Conservation (phyloP, 148 eudicot species). For the Rhododendron kiyosumense region DNA sequence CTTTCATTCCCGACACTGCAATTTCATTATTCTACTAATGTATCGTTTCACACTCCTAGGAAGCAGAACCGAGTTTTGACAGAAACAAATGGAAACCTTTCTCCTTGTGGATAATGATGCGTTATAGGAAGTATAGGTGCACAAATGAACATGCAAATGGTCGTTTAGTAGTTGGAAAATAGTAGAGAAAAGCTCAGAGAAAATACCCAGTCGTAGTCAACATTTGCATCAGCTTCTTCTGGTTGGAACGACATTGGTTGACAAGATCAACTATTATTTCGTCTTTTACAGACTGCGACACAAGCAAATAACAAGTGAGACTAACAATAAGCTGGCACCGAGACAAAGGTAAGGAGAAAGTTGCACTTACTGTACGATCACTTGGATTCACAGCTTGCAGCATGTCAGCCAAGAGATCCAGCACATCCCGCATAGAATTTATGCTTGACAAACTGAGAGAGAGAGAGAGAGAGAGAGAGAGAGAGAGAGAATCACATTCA, state of each 20-base stretch:
- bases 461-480: neutral
- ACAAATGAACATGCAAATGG: neutral
- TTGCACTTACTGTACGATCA: conserved; percentile 56
- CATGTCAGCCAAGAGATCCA: conserved; percentile 79
- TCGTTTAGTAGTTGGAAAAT: neutral
- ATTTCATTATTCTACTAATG: neutral
- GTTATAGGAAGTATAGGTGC: neutral
- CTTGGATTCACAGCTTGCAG: conserved; percentile 76
- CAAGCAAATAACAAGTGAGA: neutral
- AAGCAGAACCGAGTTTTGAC: neutral
- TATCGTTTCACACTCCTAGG: neutral
- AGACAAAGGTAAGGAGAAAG: neutral
- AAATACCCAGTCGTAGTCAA: conserved; percentile 66
- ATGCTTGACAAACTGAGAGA: conserved; percentile 47
- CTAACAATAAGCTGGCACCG: neutral
- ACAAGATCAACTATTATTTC: conserved; percentile 88
- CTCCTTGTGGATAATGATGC: neutral
- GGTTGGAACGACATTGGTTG: conserved; percentile 77
- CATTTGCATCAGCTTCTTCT: conserved; percentile 85
- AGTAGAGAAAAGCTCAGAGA: conserved; percentile 1
- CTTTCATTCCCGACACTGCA: neutral
- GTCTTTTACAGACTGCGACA: conserved; percentile 75
- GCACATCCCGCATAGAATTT: conserved; percentile 66
- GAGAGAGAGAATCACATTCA: neutral
- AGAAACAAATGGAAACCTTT: neutral